Evolutionary conservation across 306 rosid species (phyloP).

Genomic region (Medicago lupulina): DNA sequence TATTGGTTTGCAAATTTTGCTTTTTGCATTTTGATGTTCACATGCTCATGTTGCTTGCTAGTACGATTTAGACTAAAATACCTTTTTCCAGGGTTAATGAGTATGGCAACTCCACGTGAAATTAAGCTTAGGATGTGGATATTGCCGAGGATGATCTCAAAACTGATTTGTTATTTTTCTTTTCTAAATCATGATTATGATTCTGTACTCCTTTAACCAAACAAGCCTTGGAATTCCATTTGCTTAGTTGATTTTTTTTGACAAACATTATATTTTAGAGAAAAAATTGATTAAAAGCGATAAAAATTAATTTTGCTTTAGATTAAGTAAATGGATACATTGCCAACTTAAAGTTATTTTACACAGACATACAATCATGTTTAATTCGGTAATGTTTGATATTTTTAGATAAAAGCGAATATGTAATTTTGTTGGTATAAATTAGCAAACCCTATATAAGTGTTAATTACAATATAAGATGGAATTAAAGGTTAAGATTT

Average conservation of each 20-base stretch:
- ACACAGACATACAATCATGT: no score
- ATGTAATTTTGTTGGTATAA: no score
- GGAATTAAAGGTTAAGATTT: no score
- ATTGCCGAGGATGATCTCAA: neutral
- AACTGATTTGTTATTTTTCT: neutral
- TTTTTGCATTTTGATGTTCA: slow-evolving; percentile 38
- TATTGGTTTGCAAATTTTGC: slow-evolving; percentile 29
- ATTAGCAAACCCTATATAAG: no score
- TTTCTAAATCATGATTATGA: neutral
- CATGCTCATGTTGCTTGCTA: slow-evolving; percentile 36
- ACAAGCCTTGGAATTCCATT: neutral
- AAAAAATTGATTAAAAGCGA: no score
- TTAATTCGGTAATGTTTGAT: no score
- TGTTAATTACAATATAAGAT: no score
- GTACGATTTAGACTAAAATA: slow-evolving; percentile 25
- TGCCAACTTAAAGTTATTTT: no score
- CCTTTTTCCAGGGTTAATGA: slow-evolving; percentile 5
- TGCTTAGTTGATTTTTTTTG: neutral
- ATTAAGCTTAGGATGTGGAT: slow-evolving; percentile 9
- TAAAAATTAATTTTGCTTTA: no score
- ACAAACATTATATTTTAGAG: neutral
- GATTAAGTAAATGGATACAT: no score
- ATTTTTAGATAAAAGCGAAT: no score
- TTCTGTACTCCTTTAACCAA: neutral
- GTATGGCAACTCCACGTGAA: slow-evolving; percentile 40